These are phyloP conservation scores for Adansonia grandidieri DNA, from an alignment of 441 rosid species.

Conservation along the genomic window DNA sequence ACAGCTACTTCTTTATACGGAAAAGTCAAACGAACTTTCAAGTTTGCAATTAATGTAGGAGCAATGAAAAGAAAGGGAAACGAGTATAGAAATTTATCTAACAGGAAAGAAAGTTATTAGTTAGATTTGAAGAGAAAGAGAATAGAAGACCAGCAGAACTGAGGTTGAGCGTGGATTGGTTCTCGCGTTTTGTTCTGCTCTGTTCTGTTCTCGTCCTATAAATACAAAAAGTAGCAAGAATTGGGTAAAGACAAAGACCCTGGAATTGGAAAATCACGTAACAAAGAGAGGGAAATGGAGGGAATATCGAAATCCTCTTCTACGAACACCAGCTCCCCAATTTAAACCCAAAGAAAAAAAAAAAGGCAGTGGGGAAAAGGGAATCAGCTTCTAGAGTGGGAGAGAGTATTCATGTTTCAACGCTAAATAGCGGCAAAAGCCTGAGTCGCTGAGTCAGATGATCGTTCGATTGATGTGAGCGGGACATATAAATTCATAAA, in stretches of 20 bases:
- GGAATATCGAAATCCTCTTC: conserved; percentile 15
- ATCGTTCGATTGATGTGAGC: neutral
- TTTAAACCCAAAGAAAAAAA: neutral
- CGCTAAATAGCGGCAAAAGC: neutral
- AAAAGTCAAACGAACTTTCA: conserved; percentile 3
- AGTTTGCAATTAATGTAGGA: neutral
- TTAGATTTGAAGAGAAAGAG: neutral
- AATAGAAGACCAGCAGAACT: neutral
- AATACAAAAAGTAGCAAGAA: too few relatives aligned
- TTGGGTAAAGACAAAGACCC: conserved; percentile 7
- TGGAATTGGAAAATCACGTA: conserved; percentile 33
- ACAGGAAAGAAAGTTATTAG: neutral
- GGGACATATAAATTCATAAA: neutral
- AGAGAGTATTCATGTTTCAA: conserved; percentile 14
- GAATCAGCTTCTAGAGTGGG: conserved; percentile 29
- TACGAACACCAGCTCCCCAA: conserved; percentile 23
- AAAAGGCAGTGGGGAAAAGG: neutral
- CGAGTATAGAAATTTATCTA: neutral
- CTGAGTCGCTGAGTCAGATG: conserved; percentile 1
- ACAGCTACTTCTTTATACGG: neutral
- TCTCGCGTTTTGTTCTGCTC: neutral
- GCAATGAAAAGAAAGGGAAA: neutral
- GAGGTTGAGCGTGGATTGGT: conserved; percentile 24
- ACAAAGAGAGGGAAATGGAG: neutral
- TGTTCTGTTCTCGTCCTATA: conserved; percentile 3